Percentiles rank a stretch among this genome's conserved stretches.
These are phyloP conservation scores for Saccharomycopsis amapae DNA, from an alignment of 805 yeast species.

Conservation along the genomic window DNA sequence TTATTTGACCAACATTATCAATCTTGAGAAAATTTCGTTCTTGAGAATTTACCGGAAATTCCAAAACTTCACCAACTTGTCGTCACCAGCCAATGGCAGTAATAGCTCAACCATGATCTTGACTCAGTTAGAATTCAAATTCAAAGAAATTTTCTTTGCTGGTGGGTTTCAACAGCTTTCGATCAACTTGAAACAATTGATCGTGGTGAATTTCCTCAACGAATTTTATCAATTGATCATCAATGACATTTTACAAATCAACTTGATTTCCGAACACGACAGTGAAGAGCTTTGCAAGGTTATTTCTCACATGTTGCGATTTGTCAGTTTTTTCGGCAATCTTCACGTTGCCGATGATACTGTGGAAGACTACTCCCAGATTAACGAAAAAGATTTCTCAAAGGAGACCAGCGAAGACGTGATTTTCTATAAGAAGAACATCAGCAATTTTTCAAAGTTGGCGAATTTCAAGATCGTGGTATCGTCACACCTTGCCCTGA, in stretches of 20 bases:
- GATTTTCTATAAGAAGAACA: conserved; percentile 7
- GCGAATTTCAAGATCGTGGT: conserved; percentile 17
- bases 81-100: not conserved
- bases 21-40: conserved; percentile 18
- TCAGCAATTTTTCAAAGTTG: conserved; percentile 15
- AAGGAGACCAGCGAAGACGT: conserved; percentile 5
- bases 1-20: conserved; percentile 19
- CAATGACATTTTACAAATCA: conserved; percentile 17
- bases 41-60: conserved; percentile 20
- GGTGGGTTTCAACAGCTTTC: conserved; percentile 17
- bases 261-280: conserved; percentile 16
- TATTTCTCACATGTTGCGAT: conserved; percentile 14
- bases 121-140: conserved; percentile 21
- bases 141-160: conserved; percentile 22
- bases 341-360: not conserved
- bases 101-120: conserved; percentile 7
- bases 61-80: conserved; percentile 15
- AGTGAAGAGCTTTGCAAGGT: conserved; percentile 14
- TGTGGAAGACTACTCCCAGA: not conserved
- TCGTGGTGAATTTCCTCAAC: conserved; percentile 18
- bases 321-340: conserved; percentile 9
- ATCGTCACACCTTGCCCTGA: conserved; percentile 30
- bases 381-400: not conserved
- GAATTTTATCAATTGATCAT: conserved; percentile 20
- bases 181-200: conserved; percentile 10